These are phyloP conservation scores for Sanghuangporus weigelae DNA, from an alignment of 1,284 basidiomycete species.

Conservation along the genomic window DNA sequence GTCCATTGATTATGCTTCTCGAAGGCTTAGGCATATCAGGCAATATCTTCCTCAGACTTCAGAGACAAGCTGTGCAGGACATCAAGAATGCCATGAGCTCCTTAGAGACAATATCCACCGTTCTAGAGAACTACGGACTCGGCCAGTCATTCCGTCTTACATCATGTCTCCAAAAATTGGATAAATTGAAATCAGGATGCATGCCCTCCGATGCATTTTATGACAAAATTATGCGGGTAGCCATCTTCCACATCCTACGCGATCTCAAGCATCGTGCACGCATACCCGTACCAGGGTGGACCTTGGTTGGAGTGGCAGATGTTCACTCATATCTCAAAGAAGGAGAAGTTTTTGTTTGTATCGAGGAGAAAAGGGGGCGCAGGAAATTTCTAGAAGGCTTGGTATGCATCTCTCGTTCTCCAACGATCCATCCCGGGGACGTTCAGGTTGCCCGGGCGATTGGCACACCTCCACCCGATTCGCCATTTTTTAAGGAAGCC, in stretches of 20 bases:
- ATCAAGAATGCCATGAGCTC: conserved; percentile 38
- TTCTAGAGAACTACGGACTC: conserved; percentile 42
- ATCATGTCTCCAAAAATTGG: conserved; percentile 34
- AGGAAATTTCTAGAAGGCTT: conserved; percentile 48
- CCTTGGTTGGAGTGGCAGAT: conserved; percentile 65
- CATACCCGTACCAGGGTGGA: conserved; percentile 63
- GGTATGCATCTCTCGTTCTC: conserved; percentile 45
- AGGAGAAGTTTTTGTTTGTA: conserved; percentile 54
- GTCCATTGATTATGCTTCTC: conserved; percentile 67
- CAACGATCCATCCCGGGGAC: conserved; percentile 30
- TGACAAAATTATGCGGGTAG: conserved; percentile 43
- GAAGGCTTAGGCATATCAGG: conserved; percentile 49
- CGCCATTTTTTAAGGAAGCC: conserved; percentile 18
- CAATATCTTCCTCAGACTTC: conserved; percentile 49
- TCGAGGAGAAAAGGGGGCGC: conserved; percentile 36
- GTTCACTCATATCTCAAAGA: conserved; percentile 44
- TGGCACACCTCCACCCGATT: conserved; percentile 23
- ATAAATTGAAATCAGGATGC: conserved; percentile 29
- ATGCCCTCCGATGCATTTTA: conserved; percentile 42
- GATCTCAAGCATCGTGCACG: conserved; percentile 63
- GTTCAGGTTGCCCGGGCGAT: conserved; percentile 29
- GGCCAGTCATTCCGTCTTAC: conserved; percentile 36
- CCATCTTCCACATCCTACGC: conserved; percentile 57
- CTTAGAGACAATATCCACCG: conserved; percentile 38
- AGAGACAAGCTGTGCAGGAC: conserved; percentile 46